A percentile compares a stretch with the other conserved stretches of the same genome.
phyloP scores from a whole-genome alignment of 371 early-diverging fungal genomes.

The Mortierella sp. region DNA sequence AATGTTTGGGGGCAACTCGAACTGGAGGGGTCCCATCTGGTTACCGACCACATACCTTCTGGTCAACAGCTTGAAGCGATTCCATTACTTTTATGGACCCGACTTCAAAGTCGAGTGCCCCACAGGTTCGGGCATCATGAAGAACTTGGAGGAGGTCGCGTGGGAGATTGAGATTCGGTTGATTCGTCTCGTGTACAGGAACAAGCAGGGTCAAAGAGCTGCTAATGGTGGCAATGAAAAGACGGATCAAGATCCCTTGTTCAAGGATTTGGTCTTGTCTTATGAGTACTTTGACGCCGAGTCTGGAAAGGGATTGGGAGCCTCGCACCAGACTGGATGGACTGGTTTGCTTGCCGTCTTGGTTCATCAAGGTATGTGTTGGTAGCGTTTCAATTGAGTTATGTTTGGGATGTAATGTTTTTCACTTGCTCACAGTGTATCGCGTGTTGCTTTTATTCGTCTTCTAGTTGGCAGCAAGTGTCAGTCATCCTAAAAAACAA shows the following conservation, averaged over 20 bases:
- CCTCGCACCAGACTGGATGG: slow-evolving; percentile 67
- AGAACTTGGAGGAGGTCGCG: slow-evolving; percentile 45
- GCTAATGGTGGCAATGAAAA: slow-evolving; percentile 57
- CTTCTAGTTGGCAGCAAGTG: background rate
- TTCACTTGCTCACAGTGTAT: background rate
- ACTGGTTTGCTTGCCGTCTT: slow-evolving; percentile 60
- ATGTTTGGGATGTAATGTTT: background rate
- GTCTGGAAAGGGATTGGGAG: slow-evolving; percentile 63
- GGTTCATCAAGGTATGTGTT: slow-evolving; percentile 22
- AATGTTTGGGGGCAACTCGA: slow-evolving; percentile 59
- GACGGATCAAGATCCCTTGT: slow-evolving; percentile 48
- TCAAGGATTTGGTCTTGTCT: slow-evolving; percentile 61
- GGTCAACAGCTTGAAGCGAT: slow-evolving; percentile 35
- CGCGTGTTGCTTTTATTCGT: background rate
- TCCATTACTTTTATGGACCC: slow-evolving; percentile 53
- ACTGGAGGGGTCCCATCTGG: slow-evolving; percentile 58
- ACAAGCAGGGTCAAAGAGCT: slow-evolving; percentile 47
- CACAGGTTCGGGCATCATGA: slow-evolving; percentile 42
- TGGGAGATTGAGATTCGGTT: slow-evolving; percentile 49
- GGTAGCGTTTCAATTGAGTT: no score
- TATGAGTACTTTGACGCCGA: slow-evolving; percentile 66
- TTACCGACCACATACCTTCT: slow-evolving; percentile 48
- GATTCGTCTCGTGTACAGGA: slow-evolving; percentile 34
- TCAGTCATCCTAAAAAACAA: background rate
- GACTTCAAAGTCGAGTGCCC: slow-evolving; percentile 58